Base-by-base conservation (phyloP, 768 basidiomycete species). In the Suillus cothurnatus region DNA sequence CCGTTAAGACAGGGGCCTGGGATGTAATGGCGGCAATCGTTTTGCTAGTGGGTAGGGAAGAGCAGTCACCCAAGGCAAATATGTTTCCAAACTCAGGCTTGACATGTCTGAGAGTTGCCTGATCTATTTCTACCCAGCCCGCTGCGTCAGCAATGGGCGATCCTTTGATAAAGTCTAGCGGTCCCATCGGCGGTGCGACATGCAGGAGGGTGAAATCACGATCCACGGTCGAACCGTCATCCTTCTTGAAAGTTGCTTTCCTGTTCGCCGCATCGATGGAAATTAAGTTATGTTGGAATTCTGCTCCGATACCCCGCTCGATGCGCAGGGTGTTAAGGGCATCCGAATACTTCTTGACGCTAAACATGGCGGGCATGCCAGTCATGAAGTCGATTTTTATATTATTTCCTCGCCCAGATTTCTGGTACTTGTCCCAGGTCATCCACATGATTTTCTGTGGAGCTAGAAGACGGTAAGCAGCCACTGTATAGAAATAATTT, bases 391-490 rank as follows among this genome's bases (percentile, higher is more conserved):
- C 86, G 66, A 92, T 73, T 60, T 86, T 81, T 69, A 91, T 83
- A 57, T 85, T 81, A 58, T 84, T 81, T 19, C 79, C 74, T 23
- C 91, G 84, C 3, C 82, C 81, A 12, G 91, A 90, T 72, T 76
- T 82, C 64, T 84, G 82, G 74, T 84, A 94, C 57, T 88, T 81
- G 73, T 95, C 93, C 92, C 93, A 94, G 55, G 93, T 92, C 92
- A 95, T 94, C 94, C 94, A 97, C 92, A 97, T 95, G 62, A 95
- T 92, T 78, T 96, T 95, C 73, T 94, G 92, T 23, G 92, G 91
- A 19, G 90, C 91, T 92, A 68, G 26, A 49, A 45, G 41, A 26
- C 41, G 36, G 49, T 66, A 6, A 71, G 69, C 23, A 61, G 12
- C 28, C 53, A 49, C 36, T 45, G 57, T 50, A 28, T 39, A 2